Conservation (phyloP, 2,329 filamentous ascomycete species). For the Fusarium verrucosum region DNA sequence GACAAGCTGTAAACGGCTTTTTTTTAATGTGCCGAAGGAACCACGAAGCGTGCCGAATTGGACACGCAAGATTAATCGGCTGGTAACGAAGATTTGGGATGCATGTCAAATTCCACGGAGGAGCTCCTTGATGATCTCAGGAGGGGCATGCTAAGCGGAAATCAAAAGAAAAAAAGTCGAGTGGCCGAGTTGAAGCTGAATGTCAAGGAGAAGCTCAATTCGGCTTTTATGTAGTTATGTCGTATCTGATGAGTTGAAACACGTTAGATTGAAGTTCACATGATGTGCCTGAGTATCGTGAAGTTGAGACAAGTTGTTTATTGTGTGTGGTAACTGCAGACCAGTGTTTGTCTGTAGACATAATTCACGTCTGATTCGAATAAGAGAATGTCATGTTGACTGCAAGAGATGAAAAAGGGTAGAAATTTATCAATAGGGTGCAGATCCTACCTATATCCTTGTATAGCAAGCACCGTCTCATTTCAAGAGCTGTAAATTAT, state of each 20-base stretch:
- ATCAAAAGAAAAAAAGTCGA: constrained; percentile 48
- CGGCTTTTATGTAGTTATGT: constrained; percentile 57
- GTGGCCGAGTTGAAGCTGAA: constrained; percentile 51
- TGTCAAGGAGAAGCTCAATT: constrained; percentile 50
- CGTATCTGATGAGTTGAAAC: constrained; percentile 54
- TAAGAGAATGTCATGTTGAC: too few species aligned
- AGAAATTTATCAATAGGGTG: not conserved
- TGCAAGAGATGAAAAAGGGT: not conserved
- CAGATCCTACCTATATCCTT: not conserved
- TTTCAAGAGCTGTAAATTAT: not conserved
- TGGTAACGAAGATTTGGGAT: constrained; percentile 47
- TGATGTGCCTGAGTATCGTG: not conserved
- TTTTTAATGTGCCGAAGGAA: constrained; percentile 57
- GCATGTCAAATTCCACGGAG: constrained; percentile 44
- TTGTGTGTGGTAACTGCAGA: too few species aligned
- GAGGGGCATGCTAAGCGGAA: constrained; percentile 47
- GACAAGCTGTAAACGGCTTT: constrained; percentile 87
- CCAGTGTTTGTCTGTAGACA: too few species aligned
- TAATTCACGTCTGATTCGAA: too few species aligned
- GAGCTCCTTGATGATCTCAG: constrained; percentile 40
- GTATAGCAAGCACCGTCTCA: not conserved
- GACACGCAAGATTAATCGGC: constrained; percentile 55
- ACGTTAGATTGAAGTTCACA: constrained; percentile 48
- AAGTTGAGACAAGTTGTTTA: not conserved
- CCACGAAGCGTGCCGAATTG: constrained; percentile 55